Evolutionary conservation across 106 monocot genomes (phyloP).

Genomic region (Dactylorhiza incarnata): DNA sequence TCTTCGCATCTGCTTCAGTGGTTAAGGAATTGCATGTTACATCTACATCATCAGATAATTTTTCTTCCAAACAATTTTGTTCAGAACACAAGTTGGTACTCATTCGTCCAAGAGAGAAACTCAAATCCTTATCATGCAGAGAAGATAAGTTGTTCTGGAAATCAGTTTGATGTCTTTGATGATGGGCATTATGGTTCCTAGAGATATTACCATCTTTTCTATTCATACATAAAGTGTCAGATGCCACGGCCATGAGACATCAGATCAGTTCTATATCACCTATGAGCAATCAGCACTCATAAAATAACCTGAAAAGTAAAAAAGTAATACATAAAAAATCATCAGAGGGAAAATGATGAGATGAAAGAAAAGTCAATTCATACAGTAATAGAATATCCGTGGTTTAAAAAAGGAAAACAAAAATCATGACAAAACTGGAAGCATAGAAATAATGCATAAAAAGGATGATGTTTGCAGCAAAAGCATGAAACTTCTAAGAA

Average conservation of each 20-base stretch:
- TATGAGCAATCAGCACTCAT: neutral
- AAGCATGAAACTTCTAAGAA: neutral
- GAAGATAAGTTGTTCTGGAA: slow-evolving; percentile 18
- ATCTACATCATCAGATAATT: neutral
- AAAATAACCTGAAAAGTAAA: slow-evolving; percentile 1
- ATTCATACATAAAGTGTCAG: slow-evolving; percentile 3
- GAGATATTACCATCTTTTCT: neutral
- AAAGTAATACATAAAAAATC: neutral
- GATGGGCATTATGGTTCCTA: slow-evolving; percentile 9
- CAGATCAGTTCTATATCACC: neutral
- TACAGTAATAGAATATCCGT: neutral
- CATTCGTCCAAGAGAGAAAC: slow-evolving; percentile 12
- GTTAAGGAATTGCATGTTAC: neutral
- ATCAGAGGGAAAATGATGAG: neutral
- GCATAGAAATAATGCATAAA: neutral
- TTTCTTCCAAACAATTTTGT: slow-evolving; percentile 9
- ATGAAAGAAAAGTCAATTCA: neutral
- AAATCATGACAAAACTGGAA: neutral
- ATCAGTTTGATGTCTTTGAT: slow-evolving; percentile 5
- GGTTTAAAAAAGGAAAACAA: neutral
- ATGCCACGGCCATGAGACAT: slow-evolving; percentile 9
- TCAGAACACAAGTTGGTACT: slow-evolving; percentile 14
- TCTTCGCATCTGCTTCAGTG: slow-evolving; percentile 5
- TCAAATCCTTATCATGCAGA: slow-evolving; percentile 4
- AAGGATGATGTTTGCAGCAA: neutral